These are phyloP conservation scores for Elsinoe perseae DNA, from an alignment of 2,329 filamentous ascomycete genomes.

Conservation along the genomic window DNA sequence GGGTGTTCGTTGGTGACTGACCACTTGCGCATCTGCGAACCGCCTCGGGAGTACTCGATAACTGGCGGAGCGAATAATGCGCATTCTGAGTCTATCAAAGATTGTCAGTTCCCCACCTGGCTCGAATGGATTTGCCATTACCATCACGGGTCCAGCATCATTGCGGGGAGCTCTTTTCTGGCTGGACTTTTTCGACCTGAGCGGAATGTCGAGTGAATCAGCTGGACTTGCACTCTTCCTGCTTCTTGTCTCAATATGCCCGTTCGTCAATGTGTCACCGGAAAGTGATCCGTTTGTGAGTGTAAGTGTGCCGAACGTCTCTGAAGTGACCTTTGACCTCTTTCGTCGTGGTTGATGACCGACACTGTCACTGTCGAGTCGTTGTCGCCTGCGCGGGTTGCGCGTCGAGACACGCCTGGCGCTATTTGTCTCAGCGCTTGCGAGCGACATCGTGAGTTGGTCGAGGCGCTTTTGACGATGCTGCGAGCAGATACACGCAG, in stretches of 20 bases:
- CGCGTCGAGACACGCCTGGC: slow-evolving; percentile 31
- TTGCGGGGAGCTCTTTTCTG: slow-evolving; percentile 24
- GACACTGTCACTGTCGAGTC: slow-evolving; percentile 33
- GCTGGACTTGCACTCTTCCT: slow-evolving; percentile 16
- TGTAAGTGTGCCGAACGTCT: slow-evolving; percentile 24
- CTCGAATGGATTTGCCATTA: slow-evolving; percentile 1
- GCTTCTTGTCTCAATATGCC: slow-evolving; percentile 17
- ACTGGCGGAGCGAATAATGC: slow-evolving; percentile 76
- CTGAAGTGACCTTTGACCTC: slow-evolving; percentile 35
- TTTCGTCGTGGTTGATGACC: slow-evolving; percentile 33
- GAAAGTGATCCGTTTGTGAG: slow-evolving; percentile 23
- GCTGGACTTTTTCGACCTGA: slow-evolving; percentile 31
- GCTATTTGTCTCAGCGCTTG: slow-evolving; percentile 17
- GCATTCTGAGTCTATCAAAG: slow-evolving; percentile 64
- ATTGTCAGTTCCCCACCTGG: background rate
- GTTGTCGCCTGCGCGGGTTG: slow-evolving; percentile 35
- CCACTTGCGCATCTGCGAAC: slow-evolving; percentile 18
- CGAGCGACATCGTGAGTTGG: slow-evolving; percentile 9
- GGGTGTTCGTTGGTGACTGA: background rate
- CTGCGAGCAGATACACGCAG: background rate
- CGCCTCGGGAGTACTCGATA: slow-evolving; percentile 62
- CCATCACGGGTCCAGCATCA: slow-evolving; percentile 28
- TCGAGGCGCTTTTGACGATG: background rate
- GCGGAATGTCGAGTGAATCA: slow-evolving; percentile 31
- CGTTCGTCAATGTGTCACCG: slow-evolving; percentile 27